A percentile compares a stretch with the other conserved stretches of the same genome.
phyloP scores from a whole-genome alignment of 768 basidiomycete genomes.

The Russula foetens region DNA sequence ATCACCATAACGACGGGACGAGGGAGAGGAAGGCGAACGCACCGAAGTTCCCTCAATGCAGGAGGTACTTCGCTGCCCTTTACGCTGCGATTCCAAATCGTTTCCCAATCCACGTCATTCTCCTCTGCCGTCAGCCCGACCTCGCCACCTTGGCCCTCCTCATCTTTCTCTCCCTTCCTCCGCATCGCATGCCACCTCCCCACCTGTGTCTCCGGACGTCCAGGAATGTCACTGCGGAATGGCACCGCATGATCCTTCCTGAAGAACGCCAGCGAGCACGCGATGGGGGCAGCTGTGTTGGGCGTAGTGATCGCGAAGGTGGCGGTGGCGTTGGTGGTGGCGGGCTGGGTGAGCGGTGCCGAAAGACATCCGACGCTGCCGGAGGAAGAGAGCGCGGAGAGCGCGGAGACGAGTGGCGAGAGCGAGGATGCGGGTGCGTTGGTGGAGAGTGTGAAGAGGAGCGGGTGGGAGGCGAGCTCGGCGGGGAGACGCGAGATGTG shows the following conservation, averaged over 20 bases:
- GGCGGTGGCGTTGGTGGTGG: constrained; percentile 2
- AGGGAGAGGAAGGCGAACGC: constrained; percentile 11
- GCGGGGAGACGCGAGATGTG: constrained; percentile 12
- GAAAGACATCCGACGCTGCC: constrained; percentile 56
- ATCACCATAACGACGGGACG: neutral
- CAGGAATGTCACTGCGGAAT: constrained; percentile 60
- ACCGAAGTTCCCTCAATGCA: constrained; percentile 35
- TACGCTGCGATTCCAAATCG: constrained; percentile 37
- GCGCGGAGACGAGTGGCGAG: constrained; percentile 24
- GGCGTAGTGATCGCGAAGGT: too few relatives aligned
- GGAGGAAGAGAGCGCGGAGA: constrained; percentile 20
- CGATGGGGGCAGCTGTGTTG: constrained; percentile 25
- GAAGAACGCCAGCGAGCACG: constrained; percentile 54
- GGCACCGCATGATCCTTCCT: constrained; percentile 34
- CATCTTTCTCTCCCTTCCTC: constrained; percentile 22
- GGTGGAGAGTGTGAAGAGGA: constrained; percentile 46
- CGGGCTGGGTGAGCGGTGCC: constrained; percentile 31
- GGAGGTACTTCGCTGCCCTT: constrained; percentile 28
- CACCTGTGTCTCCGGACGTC: constrained; percentile 50
- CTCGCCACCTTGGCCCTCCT: neutral
- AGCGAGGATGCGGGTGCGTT: constrained; percentile 31
- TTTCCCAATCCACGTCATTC: constrained; percentile 40
- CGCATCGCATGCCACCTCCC: constrained; percentile 64
- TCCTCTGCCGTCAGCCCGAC: constrained; percentile 13
- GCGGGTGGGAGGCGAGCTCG: constrained; percentile 23